These are phyloP conservation scores for Ustulina deusta DNA, from an alignment of 2,329 filamentous ascomycete species.

Conservation along the genomic window DNA sequence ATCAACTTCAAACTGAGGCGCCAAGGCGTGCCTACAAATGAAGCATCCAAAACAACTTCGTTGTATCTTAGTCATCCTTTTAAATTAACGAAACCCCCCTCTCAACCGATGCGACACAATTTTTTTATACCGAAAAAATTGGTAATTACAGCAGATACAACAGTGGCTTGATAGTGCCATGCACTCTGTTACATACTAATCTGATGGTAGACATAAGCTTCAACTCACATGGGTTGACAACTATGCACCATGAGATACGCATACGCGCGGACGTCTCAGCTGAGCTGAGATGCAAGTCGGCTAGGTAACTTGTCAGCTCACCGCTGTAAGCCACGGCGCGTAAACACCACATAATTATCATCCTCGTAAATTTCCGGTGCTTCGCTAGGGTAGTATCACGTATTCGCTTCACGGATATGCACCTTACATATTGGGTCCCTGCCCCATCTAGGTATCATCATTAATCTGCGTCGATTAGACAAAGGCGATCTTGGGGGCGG, in stretches of 20 bases:
- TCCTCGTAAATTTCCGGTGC: constrained; percentile 3
- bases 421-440: not conserved
- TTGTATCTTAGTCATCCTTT: not conserved
- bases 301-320: constrained; percentile 9
- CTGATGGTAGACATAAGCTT: not conserved
- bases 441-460: no score
- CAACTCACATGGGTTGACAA: not conserved
- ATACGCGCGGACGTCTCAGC: not conserved
- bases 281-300: constrained; percentile 6
- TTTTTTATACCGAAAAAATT: not conserved
- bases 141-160: not conserved
- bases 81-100: not conserved
- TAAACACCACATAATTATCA: not conserved
- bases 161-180: not conserved
- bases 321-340: constrained; percentile 13
- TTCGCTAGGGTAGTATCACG: constrained; percentile 11
- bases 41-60: no score
- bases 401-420: constrained; percentile 7
- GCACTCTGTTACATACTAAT: not conserved
- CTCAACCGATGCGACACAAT: not conserved
- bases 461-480: not conserved
- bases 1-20: not conserved
- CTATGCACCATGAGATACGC: constrained; percentile 4
- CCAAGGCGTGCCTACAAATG: not conserved
- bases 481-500: not conserved